phyloP scores from a whole-genome alignment of 768 basidiomycete genomes.

The Mycena leptocephala region DNA sequence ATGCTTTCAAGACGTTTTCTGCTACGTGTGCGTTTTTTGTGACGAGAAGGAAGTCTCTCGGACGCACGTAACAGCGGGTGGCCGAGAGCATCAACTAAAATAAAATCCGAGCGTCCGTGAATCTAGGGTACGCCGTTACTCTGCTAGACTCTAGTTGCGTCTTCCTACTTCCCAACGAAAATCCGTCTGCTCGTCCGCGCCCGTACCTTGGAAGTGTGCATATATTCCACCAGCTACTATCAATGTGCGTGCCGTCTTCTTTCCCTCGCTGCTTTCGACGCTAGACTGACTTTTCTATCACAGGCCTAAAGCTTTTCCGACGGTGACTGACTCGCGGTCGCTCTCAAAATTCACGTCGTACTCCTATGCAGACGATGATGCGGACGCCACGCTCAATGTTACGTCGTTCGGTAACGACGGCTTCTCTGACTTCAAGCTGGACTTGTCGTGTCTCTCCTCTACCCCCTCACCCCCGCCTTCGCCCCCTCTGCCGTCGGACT shows the following conservation, averaged over 20 bases:
- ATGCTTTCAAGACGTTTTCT: slow-evolving; percentile 28
- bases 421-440: slow-evolving; percentile 64
- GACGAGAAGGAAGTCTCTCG: slow-evolving; percentile 30
- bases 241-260: slow-evolving; percentile 14
- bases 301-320: slow-evolving; percentile 29
- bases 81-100: slow-evolving; percentile 33
- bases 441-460: slow-evolving; percentile 61
- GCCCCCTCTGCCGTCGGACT: slow-evolving; percentile 38
- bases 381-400: slow-evolving; percentile 25
- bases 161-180: slow-evolving; percentile 11
- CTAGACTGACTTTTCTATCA: background rate
- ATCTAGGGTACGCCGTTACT: slow-evolving; percentile 31
- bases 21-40: slow-evolving; percentile 26
- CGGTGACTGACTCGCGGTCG: slow-evolving; percentile 26
- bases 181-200: background rate
- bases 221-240: slow-evolving; percentile 11
- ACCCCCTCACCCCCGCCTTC: slow-evolving; percentile 59
- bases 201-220: slow-evolving; percentile 5
- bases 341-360: slow-evolving; percentile 32
- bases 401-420: slow-evolving; percentile 45
- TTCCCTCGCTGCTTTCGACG: background rate
- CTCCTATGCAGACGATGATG: slow-evolving; percentile 25
- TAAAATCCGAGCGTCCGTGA: slow-evolving; percentile 36
- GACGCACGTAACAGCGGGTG: slow-evolving; percentile 29
- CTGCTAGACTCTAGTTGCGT: slow-evolving; percentile 26